Evolutionary conservation across 2,329 filamentous ascomycete species (phyloP).

Genomic region (Emergomyces orientalis): DNA sequence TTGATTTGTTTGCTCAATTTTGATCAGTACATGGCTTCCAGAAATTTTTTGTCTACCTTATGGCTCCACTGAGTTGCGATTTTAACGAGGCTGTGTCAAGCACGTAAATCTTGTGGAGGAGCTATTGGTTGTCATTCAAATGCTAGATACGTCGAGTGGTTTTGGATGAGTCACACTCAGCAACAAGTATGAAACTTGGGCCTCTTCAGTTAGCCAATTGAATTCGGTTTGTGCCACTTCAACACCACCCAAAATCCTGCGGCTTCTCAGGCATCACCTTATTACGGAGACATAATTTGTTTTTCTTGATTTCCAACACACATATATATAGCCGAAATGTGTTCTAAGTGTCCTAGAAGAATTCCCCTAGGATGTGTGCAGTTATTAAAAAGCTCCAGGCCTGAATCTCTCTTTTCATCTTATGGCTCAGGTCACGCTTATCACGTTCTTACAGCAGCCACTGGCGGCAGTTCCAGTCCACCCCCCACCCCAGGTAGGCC

Average conservation of each 20-base stretch:
- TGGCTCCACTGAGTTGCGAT: conserved; percentile 1
- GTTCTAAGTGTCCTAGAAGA: conserved; percentile 3
- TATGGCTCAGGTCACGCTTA: too few species aligned
- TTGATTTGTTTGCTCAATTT: conserved; percentile 6
- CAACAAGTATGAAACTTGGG: neutral
- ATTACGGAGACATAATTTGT: neutral
- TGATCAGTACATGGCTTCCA: neutral
- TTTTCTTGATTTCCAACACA: neutral
- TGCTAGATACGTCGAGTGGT: too few species aligned
- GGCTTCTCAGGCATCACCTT: conserved; percentile 1
- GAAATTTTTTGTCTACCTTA: conserved; percentile 1
- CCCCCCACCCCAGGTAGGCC: neutral
- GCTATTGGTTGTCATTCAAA: conserved; percentile 2
- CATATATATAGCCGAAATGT: conserved; percentile 3
- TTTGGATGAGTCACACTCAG: neutral
- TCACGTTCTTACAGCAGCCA: too few species aligned
- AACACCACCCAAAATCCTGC: neutral
- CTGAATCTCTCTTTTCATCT: conserved; percentile 3
- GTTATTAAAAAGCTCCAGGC: conserved; percentile 3
- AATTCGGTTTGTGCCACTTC: neutral
- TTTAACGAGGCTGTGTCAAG: conserved; percentile 4
- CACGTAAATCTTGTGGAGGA: conserved; percentile 4
- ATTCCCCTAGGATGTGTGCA: neutral
- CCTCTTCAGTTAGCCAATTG: conserved; percentile 1
- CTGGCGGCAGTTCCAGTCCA: conserved; percentile 2